phyloP scores from a whole-genome alignment of 345 rosid genomes.

The Lenwebbia sp. region DNA sequence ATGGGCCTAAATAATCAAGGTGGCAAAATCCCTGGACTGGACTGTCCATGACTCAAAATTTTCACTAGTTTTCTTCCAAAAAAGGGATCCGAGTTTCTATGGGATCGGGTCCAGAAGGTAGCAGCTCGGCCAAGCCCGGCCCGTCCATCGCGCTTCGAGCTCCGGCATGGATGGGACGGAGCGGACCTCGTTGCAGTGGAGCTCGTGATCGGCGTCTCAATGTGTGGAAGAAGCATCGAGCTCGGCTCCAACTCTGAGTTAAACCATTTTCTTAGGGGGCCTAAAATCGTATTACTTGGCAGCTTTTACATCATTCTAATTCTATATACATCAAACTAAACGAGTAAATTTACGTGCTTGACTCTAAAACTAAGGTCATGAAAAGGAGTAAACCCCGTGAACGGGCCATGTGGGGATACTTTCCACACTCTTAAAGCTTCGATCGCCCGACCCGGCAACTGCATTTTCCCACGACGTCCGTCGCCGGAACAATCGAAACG shows the following conservation, averaged over 20 bases:
- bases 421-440: not conserved
- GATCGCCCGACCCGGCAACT: not conserved
- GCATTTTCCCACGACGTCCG: not conserved
- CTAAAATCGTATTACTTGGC: not conserved
- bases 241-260: not conserved
- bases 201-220: not conserved
- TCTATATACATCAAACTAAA: too few relatives aligned
- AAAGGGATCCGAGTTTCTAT: not conserved
- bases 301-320: not conserved
- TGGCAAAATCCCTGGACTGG: not conserved
- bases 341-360: too few relatives aligned
- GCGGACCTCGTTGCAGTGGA: not conserved
- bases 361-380: not conserved
- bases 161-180: not conserved
- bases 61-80: not conserved
- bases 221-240: not conserved
- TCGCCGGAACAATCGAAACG: not conserved
- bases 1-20: not conserved
- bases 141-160: not conserved
- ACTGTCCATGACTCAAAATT: not conserved
- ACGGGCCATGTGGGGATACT: not conserved
- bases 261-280: not conserved
- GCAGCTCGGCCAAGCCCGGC: not conserved
- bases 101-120: not conserved
- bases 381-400: not conserved